Base-by-base conservation (phyloP, 441 rosid species). In the Iberis amara region DNA sequence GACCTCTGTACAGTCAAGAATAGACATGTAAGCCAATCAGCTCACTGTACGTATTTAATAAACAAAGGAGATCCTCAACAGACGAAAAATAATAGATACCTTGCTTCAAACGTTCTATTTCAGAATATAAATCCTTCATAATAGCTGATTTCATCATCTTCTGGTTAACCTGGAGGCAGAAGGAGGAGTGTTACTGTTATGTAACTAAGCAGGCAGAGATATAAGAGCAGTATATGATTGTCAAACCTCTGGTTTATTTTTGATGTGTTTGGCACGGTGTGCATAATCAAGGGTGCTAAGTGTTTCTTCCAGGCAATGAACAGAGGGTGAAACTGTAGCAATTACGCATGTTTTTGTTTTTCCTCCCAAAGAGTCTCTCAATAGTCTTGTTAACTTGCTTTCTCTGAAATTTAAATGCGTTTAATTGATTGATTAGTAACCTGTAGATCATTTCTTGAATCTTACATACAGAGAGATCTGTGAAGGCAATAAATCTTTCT, bases 101-200 rank as follows among this genome's bases (percentile, higher is more conserved):
- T 83, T 88, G 95, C 78, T 83, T 91, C 64, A 91, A 74, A 61
- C 96, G 75, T 49, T 91, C 96, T 69, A 91, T 91, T 64, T 91
- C 95, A 47, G 85, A 84, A 66, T 91, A 88, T 14, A 91, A 48
- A 73, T 88, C 96, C 71, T 88, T 91, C 72, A 88, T 88, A 75
- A 88, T 61, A 40, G 95, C 95, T 58, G 95, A 85, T 73, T 92
- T 92, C 99, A 92, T 89, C 97, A 92, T 83, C 91, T 92, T 92
- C 69, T 92, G 99, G 68, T 92, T 92, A 69, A 92, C 76, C 98
- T 92, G 86, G 59, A 45, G 57, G 27, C 44, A 68, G 52, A 37
- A 33, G 57, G 61, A 26, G 38, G 7, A 72, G 53, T n/a, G n/a
- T n/a, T n/a, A n/a, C n/a, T 48, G 41, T 61, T 56, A 57, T 36